phyloP scores from a whole-genome alignment of 1,139 yeast species.

The Hyphopichia pseudoburtonii region DNA sequence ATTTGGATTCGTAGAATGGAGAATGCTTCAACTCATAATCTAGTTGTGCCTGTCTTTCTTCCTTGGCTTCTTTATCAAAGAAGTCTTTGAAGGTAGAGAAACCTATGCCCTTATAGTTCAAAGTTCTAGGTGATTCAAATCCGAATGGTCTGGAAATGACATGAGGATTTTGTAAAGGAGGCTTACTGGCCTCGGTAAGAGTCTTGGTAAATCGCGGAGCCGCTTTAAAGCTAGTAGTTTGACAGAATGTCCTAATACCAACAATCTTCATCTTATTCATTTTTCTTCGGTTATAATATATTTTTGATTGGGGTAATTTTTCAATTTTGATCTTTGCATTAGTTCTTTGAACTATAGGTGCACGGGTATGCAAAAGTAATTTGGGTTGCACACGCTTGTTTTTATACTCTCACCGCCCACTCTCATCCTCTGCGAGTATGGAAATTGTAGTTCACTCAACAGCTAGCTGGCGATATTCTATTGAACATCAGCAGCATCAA shows the following conservation, averaged over 20 bases:
- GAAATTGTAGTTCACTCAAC: too few species aligned
- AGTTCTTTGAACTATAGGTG: too few species aligned
- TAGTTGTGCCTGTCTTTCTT: slow-evolving; percentile 53
- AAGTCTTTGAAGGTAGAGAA: slow-evolving; percentile 21
- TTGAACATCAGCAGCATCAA: too few species aligned
- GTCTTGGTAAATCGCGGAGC: slow-evolving; percentile 30
- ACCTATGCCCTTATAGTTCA: slow-evolving; percentile 23
- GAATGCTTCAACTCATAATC: slow-evolving; percentile 82
- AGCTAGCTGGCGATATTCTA: too few species aligned
- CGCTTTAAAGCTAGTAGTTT: slow-evolving; percentile 2
- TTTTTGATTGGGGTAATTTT: too few species aligned
- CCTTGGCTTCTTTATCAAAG: slow-evolving; percentile 44
- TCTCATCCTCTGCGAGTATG: too few species aligned
- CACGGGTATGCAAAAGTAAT: too few species aligned
- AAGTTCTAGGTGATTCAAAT: slow-evolving; percentile 29
- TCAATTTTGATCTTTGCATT: too few species aligned
- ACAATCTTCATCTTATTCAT: neutral
- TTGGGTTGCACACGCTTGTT: too few species aligned
- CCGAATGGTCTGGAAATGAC: slow-evolving; percentile 43
- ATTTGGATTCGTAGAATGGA: slow-evolving; percentile 82
- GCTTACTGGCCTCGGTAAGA: slow-evolving; percentile 26
- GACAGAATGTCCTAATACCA: slow-evolving; percentile 4
- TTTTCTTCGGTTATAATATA: too few species aligned
- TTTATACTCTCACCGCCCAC: too few species aligned
- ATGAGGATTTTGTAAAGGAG: slow-evolving; percentile 28